Percentiles rank a stretch among this genome's conserved stretches.
These are phyloP conservation scores for Sporodiniella umbellata DNA, from an alignment of 371 early-diverging fungal genomes.

Conservation along the genomic window DNA sequence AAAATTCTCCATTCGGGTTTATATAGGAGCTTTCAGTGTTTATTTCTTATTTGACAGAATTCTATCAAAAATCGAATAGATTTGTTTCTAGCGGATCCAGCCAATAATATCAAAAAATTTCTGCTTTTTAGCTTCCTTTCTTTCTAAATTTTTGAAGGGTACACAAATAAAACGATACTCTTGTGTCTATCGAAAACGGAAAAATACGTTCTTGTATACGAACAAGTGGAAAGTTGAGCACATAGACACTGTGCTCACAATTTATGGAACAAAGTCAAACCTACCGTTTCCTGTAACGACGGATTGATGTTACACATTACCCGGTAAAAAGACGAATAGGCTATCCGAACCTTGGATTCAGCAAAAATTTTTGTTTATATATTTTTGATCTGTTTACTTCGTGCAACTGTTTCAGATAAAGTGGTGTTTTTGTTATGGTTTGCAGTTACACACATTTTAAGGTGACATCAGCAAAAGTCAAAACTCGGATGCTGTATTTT, in stretches of 20 bases:
- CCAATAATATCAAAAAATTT: conserved; percentile 22
- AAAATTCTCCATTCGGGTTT: not conserved
- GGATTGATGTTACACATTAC: conserved; percentile 3
- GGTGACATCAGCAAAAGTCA: no score
- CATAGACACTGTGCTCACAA: no score
- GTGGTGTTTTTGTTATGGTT: no score
- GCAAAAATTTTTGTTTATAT: not conserved
- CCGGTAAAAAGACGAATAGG: no score
- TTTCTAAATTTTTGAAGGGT: conserved; percentile 1
- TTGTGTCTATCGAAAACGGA: no score
- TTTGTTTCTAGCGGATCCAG: conserved; percentile 2
- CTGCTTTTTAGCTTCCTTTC: not conserved
- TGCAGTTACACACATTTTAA: no score
- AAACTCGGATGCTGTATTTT: no score
- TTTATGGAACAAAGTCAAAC: not conserved
- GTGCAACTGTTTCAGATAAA: no score
- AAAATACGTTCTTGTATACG: not conserved
- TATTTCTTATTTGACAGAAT: conserved; percentile 1
- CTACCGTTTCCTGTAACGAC: not conserved
- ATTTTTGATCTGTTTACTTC: no score
- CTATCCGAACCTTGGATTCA: not conserved
- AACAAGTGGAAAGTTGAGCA: no score
- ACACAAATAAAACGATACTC: no score
- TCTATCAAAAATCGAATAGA: conserved; percentile 5
- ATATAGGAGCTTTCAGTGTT: not conserved